These are phyloP conservation scores for Chlorella sorokiniana DNA, from an alignment of 139 green algal species.

Conservation along the genomic window DNA sequence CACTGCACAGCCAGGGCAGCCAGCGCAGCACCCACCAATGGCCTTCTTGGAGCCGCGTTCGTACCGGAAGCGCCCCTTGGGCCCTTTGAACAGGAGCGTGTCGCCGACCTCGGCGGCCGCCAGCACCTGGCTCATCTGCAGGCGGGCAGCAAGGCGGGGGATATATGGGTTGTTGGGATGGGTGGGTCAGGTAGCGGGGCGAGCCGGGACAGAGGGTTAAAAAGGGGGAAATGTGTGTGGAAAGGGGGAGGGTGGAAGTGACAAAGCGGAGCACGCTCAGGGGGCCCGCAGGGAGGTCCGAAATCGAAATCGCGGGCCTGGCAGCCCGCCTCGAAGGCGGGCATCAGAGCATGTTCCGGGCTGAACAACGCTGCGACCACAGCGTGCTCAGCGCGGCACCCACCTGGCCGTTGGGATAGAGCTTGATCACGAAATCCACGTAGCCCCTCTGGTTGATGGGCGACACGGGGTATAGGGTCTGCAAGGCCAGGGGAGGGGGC, in stretches of 20 bases:
- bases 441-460: constrained; percentile 60
- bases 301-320: too few relatives aligned
- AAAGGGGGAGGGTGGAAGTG: neutral
- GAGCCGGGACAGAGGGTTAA: neutral
- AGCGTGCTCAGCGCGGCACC: neutral
- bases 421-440: constrained; percentile 91
- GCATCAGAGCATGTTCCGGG: too few relatives aligned
- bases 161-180: neutral
- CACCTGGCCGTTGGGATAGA: constrained; percentile 43
- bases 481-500: neutral
- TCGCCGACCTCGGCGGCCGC: constrained; percentile 69
- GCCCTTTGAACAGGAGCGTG: constrained; percentile 85
- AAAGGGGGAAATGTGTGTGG: neutral
- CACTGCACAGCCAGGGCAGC: too few relatives aligned
- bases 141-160: neutral
- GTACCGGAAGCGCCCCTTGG: constrained; percentile 85
- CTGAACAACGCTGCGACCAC: too few relatives aligned
- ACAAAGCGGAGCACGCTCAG: too few relatives aligned
- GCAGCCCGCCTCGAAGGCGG: too few relatives aligned
- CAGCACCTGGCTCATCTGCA: constrained; percentile 29
- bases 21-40: constrained; percentile 68
- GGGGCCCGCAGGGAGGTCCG: too few relatives aligned
- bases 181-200: neutral
- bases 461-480: constrained; percentile 82
- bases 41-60: constrained; percentile 68